Evolutionary conservation across 495 filamentous ascomycete genomes (phyloP).

Genomic region (Lasiosphaeris hirsuta): DNA sequence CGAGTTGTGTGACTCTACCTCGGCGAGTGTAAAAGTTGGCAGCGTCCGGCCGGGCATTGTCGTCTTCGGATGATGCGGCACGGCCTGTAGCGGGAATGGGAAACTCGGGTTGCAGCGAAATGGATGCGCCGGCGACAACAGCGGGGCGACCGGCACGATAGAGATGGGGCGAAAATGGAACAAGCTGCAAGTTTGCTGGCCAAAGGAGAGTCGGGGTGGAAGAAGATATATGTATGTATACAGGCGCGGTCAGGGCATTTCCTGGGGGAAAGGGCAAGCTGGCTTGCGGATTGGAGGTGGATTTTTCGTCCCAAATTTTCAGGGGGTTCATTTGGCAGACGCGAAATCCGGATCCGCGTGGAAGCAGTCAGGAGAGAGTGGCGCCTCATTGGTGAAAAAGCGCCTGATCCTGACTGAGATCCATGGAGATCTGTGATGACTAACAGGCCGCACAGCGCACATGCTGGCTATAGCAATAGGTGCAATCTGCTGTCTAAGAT

Average conservation of each 20-base stretch:
- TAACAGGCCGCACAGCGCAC: no score
- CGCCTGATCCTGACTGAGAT: neutral
- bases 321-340: constrained; percentile 5
- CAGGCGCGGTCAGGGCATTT: no score
- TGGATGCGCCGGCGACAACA: no score
- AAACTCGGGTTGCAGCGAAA: no score
- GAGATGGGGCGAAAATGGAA: no score
- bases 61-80: constrained; percentile 3
- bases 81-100: neutral
- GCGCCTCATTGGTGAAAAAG: constrained; percentile 11
- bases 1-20: constrained; percentile 78
- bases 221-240: no score
- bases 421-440: neutral
- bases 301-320: constrained; percentile 9
- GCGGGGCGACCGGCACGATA: no score
- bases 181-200: no score
- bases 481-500: no score
- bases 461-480: neutral
- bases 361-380: constrained; percentile 12
- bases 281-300: neutral
- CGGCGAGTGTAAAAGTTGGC: constrained; percentile 71
- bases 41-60: constrained; percentile 57
- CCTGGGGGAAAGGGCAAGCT: no score
- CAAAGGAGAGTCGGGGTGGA: no score
- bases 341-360: constrained; percentile 3